Evolutionary conservation across 257 asterid genomes (phyloP).

Genomic region (Capsicum baccatum): DNA sequence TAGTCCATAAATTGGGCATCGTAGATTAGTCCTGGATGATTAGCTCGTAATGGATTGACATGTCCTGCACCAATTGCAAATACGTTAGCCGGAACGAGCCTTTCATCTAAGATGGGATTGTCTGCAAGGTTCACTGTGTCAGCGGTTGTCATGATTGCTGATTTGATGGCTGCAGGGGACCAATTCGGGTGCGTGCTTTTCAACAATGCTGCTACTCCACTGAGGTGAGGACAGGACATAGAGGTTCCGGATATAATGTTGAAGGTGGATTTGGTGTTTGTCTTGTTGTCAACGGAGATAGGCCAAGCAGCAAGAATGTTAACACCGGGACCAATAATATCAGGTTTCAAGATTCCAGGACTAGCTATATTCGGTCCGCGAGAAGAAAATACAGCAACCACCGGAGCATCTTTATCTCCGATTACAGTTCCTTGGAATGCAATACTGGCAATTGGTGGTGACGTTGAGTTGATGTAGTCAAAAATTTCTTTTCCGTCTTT

Average conservation of each 20-base stretch:
- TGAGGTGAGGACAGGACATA: slow-evolving; percentile 27
- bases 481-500: not conserved
- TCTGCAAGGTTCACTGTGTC: slow-evolving; percentile 36
- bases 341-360: slow-evolving; percentile 26
- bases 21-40: slow-evolving; percentile 57
- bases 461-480: not conserved
- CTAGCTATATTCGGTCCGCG: not conserved
- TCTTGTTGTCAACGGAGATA: slow-evolving; percentile 5
- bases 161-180: slow-evolving; percentile 54
- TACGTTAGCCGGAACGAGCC: slow-evolving; percentile 37
- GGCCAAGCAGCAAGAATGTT: slow-evolving; percentile 26
- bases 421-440: slow-evolving; percentile 15
- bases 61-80: slow-evolving; percentile 59
- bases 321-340: slow-evolving; percentile 9
- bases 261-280: not conserved
- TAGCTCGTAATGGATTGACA: slow-evolving; percentile 51
- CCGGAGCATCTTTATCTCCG: not conserved
- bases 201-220: slow-evolving; percentile 20
- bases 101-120: slow-evolving; percentile 45
- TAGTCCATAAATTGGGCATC: slow-evolving; percentile 51
- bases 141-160: slow-evolving; percentile 66
- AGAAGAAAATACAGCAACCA: slow-evolving; percentile 12
- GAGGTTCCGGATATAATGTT: slow-evolving; percentile 8
- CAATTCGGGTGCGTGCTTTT: not conserved
- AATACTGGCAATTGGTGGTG: not conserved